Evolutionary conservation across 495 filamentous ascomycete genomes (phyloP), one percentile per base, ranked within the genome.

Genomic region (Penicillium argentinense): DNA sequence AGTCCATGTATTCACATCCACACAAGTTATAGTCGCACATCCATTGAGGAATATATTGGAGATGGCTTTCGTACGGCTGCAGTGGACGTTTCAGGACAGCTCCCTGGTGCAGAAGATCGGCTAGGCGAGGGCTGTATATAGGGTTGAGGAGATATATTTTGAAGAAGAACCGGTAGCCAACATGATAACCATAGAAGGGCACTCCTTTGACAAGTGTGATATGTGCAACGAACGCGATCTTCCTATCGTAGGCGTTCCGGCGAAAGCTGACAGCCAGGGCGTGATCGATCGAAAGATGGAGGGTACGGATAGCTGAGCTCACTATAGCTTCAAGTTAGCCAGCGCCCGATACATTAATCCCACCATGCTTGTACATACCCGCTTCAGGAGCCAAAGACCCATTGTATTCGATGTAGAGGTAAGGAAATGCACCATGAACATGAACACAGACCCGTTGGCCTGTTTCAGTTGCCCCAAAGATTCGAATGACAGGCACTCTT

Each of bases 21-120:
- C 92, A 96, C 53, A 98, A 74, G 54, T 95, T 97, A 75, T 90
- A 97, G 60, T 98, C 95, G 53, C 85, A 87, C 92, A 97, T 96
- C 82, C 95, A 97, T 70, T 97, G 95, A 1, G 91, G 77, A 7
- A 96, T 67, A 66, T 87, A 97, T 63, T 95, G 86, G 30, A 97
- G 64, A 65, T 97, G 95, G 37, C 86, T 89, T 66, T 98, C 93
- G 61, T 91, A 93, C 2, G 93, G 91, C 56, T 98, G 93, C 25
- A 97, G 82, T 8, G 78, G 72, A 34, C 75, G 81, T 56, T 87
- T 85, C 81, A 97, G 80, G 34, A 98, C 80, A 9, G 83, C 82
- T 18, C 92, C 93, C 62, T 95, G 88, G 18, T 86, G 83, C 25
- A 98, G 72, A 24, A 97, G 77, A 48, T 96, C 89, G 13, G 85